phyloP scores from a whole-genome alignment of 768 basidiomycete genomes.

The Chalciporus piperatus region DNA sequence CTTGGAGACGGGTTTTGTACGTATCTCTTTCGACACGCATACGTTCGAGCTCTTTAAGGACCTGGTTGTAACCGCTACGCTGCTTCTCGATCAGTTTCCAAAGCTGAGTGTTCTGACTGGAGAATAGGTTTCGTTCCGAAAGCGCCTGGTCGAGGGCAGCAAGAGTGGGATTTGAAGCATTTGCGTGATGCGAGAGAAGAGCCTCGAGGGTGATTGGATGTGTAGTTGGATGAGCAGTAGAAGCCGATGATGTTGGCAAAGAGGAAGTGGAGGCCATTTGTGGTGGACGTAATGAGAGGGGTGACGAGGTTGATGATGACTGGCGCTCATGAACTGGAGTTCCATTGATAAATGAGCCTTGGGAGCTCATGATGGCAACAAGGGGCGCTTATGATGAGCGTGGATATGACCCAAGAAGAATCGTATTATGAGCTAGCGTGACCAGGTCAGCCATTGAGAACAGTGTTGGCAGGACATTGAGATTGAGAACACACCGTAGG shows the following conservation, averaged over 20 bases:
- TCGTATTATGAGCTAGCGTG: background rate
- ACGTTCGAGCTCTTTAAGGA: constrained; percentile 83
- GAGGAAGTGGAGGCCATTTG: constrained; percentile 31
- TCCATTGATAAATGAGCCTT: constrained; percentile 13
- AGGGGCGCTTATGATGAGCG: background rate
- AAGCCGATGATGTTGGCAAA: constrained; percentile 23
- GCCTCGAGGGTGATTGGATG: constrained; percentile 47
- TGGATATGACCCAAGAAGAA: background rate
- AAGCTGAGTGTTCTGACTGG: constrained; percentile 82
- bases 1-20: constrained; percentile 37
- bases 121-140: constrained; percentile 75
- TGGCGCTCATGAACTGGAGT: constrained; percentile 24
- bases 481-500: background rate
- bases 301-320: constrained; percentile 23
- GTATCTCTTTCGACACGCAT: constrained; percentile 77
- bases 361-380: constrained; percentile 16
- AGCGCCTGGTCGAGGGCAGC: constrained; percentile 75
- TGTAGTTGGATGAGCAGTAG: constrained; percentile 28
- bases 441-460: background rate
- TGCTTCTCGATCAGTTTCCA: constrained; percentile 97
- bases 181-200: constrained; percentile 54
- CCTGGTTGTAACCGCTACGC: constrained; percentile 72
- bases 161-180: constrained; percentile 48
- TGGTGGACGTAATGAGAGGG: constrained; percentile 32
- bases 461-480: no score